phyloP scores from a whole-genome alignment of 2,329 filamentous ascomycete genomes.

The Fusarium sp. region DNA sequence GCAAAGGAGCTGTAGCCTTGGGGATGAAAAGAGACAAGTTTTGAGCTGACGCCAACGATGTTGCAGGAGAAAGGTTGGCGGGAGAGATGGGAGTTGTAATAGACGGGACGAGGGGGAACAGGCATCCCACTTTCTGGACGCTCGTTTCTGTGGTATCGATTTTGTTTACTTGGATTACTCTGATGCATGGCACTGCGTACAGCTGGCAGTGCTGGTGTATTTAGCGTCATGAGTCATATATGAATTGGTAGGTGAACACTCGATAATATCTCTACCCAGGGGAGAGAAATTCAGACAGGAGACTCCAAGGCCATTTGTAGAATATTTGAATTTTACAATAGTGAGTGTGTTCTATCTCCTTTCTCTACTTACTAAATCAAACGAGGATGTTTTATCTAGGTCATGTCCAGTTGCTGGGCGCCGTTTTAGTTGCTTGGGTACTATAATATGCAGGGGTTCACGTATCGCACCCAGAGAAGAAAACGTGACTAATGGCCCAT shows the following conservation, averaged over 20 bases:
- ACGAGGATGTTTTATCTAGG: neutral
- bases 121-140: neutral
- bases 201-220: neutral
- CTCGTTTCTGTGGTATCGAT: neutral
- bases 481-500: too few relatives aligned
- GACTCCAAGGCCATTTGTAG: neutral
- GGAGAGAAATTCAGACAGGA: neutral
- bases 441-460: too few relatives aligned
- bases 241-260: neutral
- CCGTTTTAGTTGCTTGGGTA: too few relatives aligned
- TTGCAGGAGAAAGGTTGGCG: too few relatives aligned
- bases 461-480: too few relatives aligned
- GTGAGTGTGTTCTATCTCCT: neutral
- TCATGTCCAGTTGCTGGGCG: too few relatives aligned
- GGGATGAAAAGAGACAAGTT: neutral
- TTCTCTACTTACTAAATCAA: too few relatives aligned
- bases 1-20: too few relatives aligned
- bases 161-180: neutral
- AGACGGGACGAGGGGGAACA: neutral
- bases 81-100: neutral
- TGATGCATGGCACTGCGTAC: neutral
- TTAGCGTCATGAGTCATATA: neutral
- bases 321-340: neutral
- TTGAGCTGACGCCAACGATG: neutral
- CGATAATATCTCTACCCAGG: neutral